Conservation (phyloP, 177 flowering plant genomes). For the Vitis hybrid region DNA sequence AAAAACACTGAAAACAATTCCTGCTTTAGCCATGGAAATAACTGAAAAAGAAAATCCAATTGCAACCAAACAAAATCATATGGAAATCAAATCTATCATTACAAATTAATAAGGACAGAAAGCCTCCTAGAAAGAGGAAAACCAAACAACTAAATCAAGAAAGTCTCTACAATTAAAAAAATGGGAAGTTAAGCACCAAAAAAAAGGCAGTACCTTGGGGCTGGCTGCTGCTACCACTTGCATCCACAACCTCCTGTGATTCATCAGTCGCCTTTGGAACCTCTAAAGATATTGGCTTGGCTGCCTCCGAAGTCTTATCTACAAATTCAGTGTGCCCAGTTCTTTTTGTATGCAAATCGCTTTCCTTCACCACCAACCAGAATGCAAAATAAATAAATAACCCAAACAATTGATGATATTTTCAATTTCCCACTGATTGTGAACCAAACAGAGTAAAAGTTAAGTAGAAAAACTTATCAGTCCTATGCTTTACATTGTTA, state of each 20-base stretch:
- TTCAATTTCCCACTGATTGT: background rate
- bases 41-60: too few relatives aligned
- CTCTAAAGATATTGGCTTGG: constrained; percentile 80
- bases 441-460: too few relatives aligned
- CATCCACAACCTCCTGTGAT: constrained; percentile 37
- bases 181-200: background rate
- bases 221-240: constrained; percentile 31
- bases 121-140: too few relatives aligned
- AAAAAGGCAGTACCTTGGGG: constrained; percentile 39
- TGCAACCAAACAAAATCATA: too few relatives aligned
- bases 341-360: constrained; percentile 90
- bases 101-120: too few relatives aligned
- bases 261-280: constrained; percentile 44
- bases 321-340: constrained; percentile 87
- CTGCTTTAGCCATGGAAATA: too few relatives aligned
- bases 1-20: too few relatives aligned
- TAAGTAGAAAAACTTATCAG: too few relatives aligned
- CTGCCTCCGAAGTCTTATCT: constrained; percentile 74
- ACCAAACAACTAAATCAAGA: too few relatives aligned
- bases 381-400: background rate
- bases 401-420: constrained; percentile 1
- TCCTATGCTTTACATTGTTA: too few relatives aligned
- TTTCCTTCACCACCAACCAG: constrained; percentile 52
- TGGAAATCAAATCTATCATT: too few relatives aligned
- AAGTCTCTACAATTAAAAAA: background rate